Evolutionary conservation across 352 stramenopile species (phyloP), one percentile per base, ranked within the genome.

Genomic region (Thalassiosira hispida): DNA sequence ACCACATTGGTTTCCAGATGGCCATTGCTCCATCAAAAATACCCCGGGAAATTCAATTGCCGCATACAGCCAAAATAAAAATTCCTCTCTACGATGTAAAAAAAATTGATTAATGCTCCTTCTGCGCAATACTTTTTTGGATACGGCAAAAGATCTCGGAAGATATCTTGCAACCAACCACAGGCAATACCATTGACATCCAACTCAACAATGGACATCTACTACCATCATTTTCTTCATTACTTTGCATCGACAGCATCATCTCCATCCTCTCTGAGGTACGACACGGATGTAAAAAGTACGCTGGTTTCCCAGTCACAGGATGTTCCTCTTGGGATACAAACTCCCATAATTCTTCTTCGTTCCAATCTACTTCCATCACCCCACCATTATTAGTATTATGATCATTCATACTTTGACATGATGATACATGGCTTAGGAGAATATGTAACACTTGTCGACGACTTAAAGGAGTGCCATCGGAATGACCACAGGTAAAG

Each of bases 221-320:
- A 35, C 44, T 59, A 29, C 60, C 33, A 38, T 51, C 35, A 40
- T 27, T 40, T 33, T 53, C 12, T 20, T 55, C 25, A 16, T 63
- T 33, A 40, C n/a, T 23, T 16, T n/a, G 18, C 47, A 47, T 62
- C 14, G 31, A 2, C n/a, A 67, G 1, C 31, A 91, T 31, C 35
- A 76, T n/a, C 47, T 80, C 63, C 74, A 92, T 73, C 61, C 80
- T 47, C 29, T 71, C 60, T 2, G 65, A 23, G 25, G 87, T 91
- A 65, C 79, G 82, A 78, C 87, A 91, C n/a, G 87, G 87, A 77
- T 92, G 87, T 25, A 92, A 73, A 69, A 92, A 91, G 56, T 81
- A 90, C 2, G 74, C 86, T n/a, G 84, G 78, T 47, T 66, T 56
- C 1, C 83, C 74, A n/a, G 79, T 86, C 31, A 88, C 67, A 2